Evolutionary conservation across 805 yeast genomes (phyloP).

Genomic region (Kazachstania kunashirensis): DNA sequence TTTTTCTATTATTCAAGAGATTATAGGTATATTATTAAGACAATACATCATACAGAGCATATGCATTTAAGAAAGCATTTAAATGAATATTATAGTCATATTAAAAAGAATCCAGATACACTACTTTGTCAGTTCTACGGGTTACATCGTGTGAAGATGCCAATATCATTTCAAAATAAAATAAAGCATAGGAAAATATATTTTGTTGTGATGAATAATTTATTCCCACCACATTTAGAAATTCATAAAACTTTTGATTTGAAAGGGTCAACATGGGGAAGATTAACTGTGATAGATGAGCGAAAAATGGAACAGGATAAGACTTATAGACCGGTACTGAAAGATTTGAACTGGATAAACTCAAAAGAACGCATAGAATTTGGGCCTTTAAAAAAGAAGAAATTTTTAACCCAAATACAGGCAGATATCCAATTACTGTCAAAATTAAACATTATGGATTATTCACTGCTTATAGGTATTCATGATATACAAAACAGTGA

Average conservation of each 20-base stretch:
- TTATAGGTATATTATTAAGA: conserved; percentile 86
- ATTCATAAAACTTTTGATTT: conserved; percentile 80
- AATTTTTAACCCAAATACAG: conserved; percentile 59
- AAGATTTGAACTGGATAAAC: conserved; percentile 85
- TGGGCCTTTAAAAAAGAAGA: conserved; percentile 58
- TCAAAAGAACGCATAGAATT: conserved; percentile 52
- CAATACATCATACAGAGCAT: conserved; percentile 91
- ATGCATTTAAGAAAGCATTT: conserved; percentile 65
- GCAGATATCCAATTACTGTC: conserved; percentile 67
- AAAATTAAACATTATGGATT: conserved; percentile 85
- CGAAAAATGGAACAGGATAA: conserved; percentile 18
- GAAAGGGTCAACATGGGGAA: conserved; percentile 87
- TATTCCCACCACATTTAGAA: conserved; percentile 88
- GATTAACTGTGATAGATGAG: conserved; percentile 38
- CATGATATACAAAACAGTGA: conserved; percentile 49
- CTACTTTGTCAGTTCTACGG: conserved; percentile 91
- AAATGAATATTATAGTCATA: conserved; percentile 73
- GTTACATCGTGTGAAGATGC: conserved; percentile 84
- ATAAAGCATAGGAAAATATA: conserved; percentile 62
- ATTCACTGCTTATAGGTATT: conserved; percentile 79
- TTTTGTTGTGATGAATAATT: conserved; percentile 91
- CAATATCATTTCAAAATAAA: conserved; percentile 37
- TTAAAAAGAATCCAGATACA: conserved; percentile 75
- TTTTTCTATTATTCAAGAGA: conserved; percentile 92
- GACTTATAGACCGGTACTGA: conserved; percentile 42